phyloP scores from a whole-genome alignment of 352 stramenopile genomes.

The Phytophthora capsici region DNA sequence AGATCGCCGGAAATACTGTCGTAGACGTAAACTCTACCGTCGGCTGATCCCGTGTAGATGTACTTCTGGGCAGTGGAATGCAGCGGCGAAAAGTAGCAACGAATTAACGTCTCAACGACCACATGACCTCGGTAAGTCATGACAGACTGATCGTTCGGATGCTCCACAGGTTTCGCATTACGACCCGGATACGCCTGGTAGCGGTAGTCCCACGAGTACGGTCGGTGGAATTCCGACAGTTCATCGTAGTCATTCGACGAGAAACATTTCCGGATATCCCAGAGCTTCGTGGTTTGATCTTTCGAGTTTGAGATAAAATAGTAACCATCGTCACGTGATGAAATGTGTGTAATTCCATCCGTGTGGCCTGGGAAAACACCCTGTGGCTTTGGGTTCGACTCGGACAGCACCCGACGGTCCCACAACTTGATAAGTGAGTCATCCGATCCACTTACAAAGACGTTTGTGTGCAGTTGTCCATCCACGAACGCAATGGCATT shows the following conservation, averaged over 20 bases:
- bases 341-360: constrained; percentile 85
- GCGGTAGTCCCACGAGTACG: constrained; percentile 84
- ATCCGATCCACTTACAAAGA: constrained; percentile 88
- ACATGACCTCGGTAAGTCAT: constrained; percentile 88
- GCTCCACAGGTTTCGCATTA: constrained; percentile 57
- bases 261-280: constrained; percentile 83
- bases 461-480: constrained; percentile 78
- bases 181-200: constrained; percentile 79
- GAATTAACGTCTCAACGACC: constrained; percentile 85
- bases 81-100: constrained; percentile 87
- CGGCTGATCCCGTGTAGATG: constrained; percentile 84
- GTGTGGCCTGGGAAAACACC: constrained; percentile 85
- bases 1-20: constrained; percentile 75
- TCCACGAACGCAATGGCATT: constrained; percentile 89
- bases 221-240: constrained; percentile 49
- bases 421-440: constrained; percentile 87
- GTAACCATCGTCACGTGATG: constrained; percentile 83
- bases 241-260: constrained; percentile 55
- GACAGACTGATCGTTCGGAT: constrained; percentile 77
- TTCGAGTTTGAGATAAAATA: constrained; percentile 92
- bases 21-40: constrained; percentile 87
- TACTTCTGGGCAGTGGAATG: constrained; percentile 89
- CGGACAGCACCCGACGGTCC: constrained; percentile 81
- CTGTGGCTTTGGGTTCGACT: constrained; percentile 74
- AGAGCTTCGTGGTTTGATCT: constrained; percentile 86